Evolutionary conservation across 495 filamentous ascomycete species (phyloP).

Genomic region (Aspergillus leporis): DNA sequence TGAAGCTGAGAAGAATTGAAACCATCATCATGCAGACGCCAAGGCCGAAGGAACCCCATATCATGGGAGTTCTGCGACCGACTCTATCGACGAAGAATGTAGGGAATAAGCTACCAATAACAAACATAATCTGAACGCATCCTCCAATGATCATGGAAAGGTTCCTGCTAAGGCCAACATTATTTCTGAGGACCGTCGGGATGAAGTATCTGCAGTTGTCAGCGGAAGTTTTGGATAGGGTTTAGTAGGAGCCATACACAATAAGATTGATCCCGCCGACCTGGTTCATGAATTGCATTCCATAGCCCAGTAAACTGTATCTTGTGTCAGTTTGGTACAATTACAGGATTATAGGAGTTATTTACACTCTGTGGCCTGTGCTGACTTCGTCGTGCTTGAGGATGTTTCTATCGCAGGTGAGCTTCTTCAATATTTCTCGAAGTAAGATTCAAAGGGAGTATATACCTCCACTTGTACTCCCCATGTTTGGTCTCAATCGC

Average conservation of each 20-base stretch:
- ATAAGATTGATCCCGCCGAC: constrained; percentile 54
- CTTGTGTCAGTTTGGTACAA: neutral
- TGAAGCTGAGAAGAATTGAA: constrained; percentile 45
- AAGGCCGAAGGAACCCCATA: constrained; percentile 52
- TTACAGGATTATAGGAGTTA: neutral
- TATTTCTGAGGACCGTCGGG: constrained; percentile 44
- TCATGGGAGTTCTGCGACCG: constrained; percentile 60
- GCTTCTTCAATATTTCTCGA: neutral
- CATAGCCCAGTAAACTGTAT: constrained; percentile 48
- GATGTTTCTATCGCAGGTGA: constrained; percentile 32
- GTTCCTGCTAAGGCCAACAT: constrained; percentile 50
- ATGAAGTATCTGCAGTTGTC: constrained; percentile 15
- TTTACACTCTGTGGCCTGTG: constrained; percentile 50
- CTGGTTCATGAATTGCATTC: constrained; percentile 53
- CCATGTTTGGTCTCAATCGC: constrained; percentile 44
- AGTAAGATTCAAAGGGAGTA: neutral
- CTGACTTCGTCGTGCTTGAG: constrained; percentile 52
- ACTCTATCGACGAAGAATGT: constrained; percentile 46
- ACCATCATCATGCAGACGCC: constrained; percentile 55
- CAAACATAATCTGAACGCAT: constrained; percentile 47
- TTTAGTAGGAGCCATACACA: constrained; percentile 30
- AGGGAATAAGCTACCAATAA: constrained; percentile 46
- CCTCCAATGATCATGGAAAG: constrained; percentile 50
- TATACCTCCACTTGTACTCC: constrained; percentile 38
- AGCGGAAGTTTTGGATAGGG: neutral